Base-by-base conservation (phyloP, 768 basidiomycete species). In the Pleurotus ostreatus region DNA sequence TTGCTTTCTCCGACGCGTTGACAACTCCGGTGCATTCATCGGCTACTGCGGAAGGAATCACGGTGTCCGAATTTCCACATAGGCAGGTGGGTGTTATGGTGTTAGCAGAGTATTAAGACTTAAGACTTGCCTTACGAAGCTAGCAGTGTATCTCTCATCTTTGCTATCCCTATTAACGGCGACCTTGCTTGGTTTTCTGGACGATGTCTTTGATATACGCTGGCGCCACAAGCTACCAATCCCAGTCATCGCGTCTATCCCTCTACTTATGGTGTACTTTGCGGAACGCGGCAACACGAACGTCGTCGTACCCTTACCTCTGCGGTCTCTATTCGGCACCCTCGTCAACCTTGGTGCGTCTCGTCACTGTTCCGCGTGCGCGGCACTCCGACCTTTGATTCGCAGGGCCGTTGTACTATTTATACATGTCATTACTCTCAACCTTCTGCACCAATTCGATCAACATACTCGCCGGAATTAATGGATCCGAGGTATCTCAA, bases 221-320 rank as follows among this genome's bases (percentile, higher is more conserved):
- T 99, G 97, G 97, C 75, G 97, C 56, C 94, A 98, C 72, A 99
- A 99, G 69, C 74, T 99, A 11, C 97, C 97, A 0, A 95, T 99
- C 54, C 97, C 97, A 0, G 83, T 99, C 66, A 90, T 99, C 59
- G 96, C 94, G 0, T 91, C 92, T 18, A 90, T 99, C 13, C 97
- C 97, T 2, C 80, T 98, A 16, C 78, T 99, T 22, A 88, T 98
- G 75, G 96, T 98, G 7, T 99, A 98, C 71, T 96, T 91, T 69
- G 93, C 97, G 2, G 96, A 96, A 63, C 82, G 83, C 8, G 97
- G 97, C 7, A 86, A 94, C 62, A 99, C 97, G 0, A 84, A 92
- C 63, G 88, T 99, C 18, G 92, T 98, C 23, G 86, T 98, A 2
- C 97, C 97, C 0, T 75, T 89, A n/a, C 87, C 89, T 0, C 63